Evolutionary conservation across 805 yeast genomes (phyloP), one percentile per base, ranked within the genome.

Genomic region (Kurtzmaniella fragi): DNA sequence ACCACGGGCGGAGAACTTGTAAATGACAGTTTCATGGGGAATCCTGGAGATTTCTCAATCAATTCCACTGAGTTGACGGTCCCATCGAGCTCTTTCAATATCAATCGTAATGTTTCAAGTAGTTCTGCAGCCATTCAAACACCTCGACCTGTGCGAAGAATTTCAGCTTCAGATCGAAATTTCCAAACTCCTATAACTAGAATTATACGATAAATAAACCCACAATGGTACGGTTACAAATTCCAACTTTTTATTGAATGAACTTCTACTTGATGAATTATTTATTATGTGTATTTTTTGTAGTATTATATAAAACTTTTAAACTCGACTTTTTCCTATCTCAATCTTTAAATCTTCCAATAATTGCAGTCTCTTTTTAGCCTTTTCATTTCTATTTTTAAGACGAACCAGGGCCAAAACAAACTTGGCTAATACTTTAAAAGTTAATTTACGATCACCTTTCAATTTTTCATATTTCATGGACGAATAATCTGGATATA

Each of bases 141-240:
- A 8, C 74, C 74, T 1, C 41, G 70, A 30, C 43, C 64, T 2
- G 64, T 59, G 2, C 51, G 70, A 44, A 56, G 73, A 28, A 71
- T 66, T 44, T 48, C 61, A 1, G 62, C 70, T 1, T 57, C 56
- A 16, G 73, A 68, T 35, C 59, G 61, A 42, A 58, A 47, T 31
- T 64, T 63, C 44, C 72, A 65, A 44, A 67, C 74, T 1, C 74
- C 74, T 1, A 60, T 67, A 17, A 50, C 70, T 1, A 52, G 72
- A 32, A 64, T 64, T 10, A 54, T 61, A 54, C 53, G 70, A 31
- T 49, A 38, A 40, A 12, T 15, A 5, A n/a, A n/a, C n/a, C n/a
- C n/a, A n/a, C n/a, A n/a, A n/a, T n/a, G n/a, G n/a, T n/a, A n/a
- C n/a, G n/a, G n/a, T n/a, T n/a, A n/a, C n/a, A n/a, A n/a, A n/a